phyloP scores from a whole-genome alignment of 371 early-diverging fungal species.

The Coemansia sp. region DNA sequence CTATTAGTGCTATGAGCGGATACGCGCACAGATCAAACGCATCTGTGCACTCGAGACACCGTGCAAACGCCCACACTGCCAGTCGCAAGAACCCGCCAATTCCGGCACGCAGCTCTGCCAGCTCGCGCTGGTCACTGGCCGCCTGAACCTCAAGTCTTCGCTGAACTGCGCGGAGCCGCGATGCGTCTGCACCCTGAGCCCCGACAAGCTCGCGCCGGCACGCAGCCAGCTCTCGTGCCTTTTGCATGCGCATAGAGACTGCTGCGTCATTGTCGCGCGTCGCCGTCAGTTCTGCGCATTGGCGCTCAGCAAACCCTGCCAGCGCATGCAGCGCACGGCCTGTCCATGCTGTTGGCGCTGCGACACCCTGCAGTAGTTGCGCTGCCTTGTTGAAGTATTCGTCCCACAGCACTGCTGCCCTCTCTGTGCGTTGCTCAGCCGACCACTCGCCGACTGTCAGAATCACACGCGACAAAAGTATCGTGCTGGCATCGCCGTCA shows the following conservation, averaged over 20 bases:
- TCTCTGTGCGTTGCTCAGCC: slow-evolving; percentile 36
- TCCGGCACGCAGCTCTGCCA: slow-evolving; percentile 12
- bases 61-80: slow-evolving; percentile 50
- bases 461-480: slow-evolving; percentile 34
- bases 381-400: slow-evolving; percentile 44
- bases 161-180: slow-evolving; percentile 18
- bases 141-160: slow-evolving; percentile 47
- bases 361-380: slow-evolving; percentile 19
- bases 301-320: slow-evolving; percentile 50
- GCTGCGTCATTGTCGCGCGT: slow-evolving; percentile 24
- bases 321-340: slow-evolving; percentile 45
- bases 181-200: slow-evolving; percentile 10
- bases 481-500: slow-evolving; percentile 23
- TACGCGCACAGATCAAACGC: slow-evolving; percentile 43
- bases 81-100: slow-evolving; percentile 40
- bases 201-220: slow-evolving; percentile 21
- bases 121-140: slow-evolving; percentile 44
- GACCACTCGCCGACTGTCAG: slow-evolving; percentile 46
- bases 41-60: slow-evolving; percentile 33
- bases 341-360: slow-evolving; percentile 37
- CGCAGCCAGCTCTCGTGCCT: slow-evolving; percentile 41
- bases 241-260: slow-evolving; percentile 43
- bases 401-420: slow-evolving; percentile 42
- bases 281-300: slow-evolving; percentile 30
- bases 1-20: slow-evolving; percentile 46